Evolutionary conservation across 108 stramenopile species (phyloP), one percentile per base, ranked within the genome.

Genomic region (Schizochytrium sp.): DNA sequence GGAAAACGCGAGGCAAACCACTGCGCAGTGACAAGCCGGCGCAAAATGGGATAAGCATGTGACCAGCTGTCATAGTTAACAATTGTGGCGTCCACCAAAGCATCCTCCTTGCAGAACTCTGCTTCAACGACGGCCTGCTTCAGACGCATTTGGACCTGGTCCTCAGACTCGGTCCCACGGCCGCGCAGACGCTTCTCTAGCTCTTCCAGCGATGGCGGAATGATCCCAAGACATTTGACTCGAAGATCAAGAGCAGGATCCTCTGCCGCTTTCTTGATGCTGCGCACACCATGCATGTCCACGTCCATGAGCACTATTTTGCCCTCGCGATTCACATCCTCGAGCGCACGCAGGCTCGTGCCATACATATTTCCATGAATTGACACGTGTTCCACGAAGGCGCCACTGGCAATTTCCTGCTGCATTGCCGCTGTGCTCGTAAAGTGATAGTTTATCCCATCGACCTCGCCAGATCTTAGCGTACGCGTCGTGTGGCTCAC

Each of bases 171-270:
- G 8, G 76, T 21, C 10, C 48, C 76, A 6, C 76, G 76, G 14
- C 76, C 76, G n/a, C 76, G 76, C 19, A 83, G 51, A 6, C 76
- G 76, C 12, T 47, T 25, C 23, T 83, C 76, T 6, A 83, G 28
- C 76, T 83, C 76, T 45, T 83, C 51, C 51, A 83, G n/a, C 14
- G 76, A 83, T 6, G 76, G 76, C 28, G 76, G 76, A 23, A 83
- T 47, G 2, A 83, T 83, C 0, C 48, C 76, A 2, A 53, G 23
- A 23, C 76, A 83, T 23, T 53, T 47, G 25, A 41, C 4, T 0
- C 25, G 34, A 8, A 69, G 34, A 16, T 69, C 14, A 8, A 10
- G 34, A 2, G 34, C 34, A 3, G 23, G 43, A 1, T 18, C 41
- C 8, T 10, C 63, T 18, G 63, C 34, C 14, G 63, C 25, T 18